Evolutionary conservation across 192 early-diverging fungal species (phyloP), one percentile per base, ranked within the genome.

Genomic region (Glomus cerebriforme): DNA sequence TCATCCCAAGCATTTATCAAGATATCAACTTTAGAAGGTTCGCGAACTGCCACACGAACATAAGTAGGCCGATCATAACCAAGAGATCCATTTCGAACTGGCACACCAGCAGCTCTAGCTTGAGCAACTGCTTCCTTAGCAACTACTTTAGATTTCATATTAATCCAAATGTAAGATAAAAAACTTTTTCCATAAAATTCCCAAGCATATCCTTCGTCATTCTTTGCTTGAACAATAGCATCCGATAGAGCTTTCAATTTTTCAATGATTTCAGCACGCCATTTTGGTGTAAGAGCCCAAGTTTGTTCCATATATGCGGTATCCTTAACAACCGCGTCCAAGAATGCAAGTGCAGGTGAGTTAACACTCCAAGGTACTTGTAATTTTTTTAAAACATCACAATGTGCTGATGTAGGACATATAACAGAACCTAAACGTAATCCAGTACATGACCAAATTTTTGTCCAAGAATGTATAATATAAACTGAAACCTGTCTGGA

Each of bases 341-440:
- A 84, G 82, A 96, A 96, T 7, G 91, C 92, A 80, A 96, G 80
- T 10, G 95, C 95, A 54, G 92, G 91, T n/a, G 88, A 86, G 83
- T 96, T 96, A 80, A 96, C 95, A n/a, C 91, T 92, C 95, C 95
- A 96, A 0, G 95, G 95, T 6, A 96, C 95, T 84, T 95, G 94
- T 12, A 93, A 85, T 82, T 91, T 92, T 82, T 93, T 92, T 70
- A 96, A 85, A 6, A 86, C 89, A 7, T 88, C 85, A 83, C 91
- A 92, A 76, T 96, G 95, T 2, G 79, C 83, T 12, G 79, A 89
- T 8, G 95, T 95, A 9, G 95, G 95, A 81, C 95, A 95, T 17
- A 96, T 91, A 29, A 96, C 91, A 0, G 95, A 96, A 26, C 95
- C 95, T 24, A 96, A 84, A 62, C 95, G 92, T 76, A 96, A 87